Percentiles rank a stretch among this genome's conserved stretches.
phyloP scores from a whole-genome alignment of 345 rosid genomes.

The Eucalyptus viminalis region DNA sequence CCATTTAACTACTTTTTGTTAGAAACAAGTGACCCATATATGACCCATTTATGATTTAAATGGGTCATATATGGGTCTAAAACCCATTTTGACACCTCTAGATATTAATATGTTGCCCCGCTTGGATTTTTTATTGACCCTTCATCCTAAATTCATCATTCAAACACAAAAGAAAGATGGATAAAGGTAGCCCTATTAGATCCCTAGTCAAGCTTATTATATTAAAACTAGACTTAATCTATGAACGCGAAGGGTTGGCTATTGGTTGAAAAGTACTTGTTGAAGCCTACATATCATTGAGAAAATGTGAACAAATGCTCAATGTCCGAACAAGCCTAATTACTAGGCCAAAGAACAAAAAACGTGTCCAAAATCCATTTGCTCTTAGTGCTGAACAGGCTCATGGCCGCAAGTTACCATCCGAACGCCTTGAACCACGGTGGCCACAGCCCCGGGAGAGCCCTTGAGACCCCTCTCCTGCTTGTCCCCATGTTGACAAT shows the following conservation, averaged over 20 bases:
- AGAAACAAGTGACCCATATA: no score
- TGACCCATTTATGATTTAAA: no score
- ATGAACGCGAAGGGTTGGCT: not conserved
- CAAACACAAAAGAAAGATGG: not conserved
- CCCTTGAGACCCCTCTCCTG: not conserved
- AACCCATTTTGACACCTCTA: no score
- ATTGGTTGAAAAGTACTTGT: not conserved
- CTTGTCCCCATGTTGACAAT: not conserved
- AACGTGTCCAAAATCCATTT: not conserved
- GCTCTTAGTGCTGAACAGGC: not conserved
- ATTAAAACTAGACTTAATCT: not conserved
- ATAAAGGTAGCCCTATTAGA: not conserved
- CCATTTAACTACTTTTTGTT: no score
- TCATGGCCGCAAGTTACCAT: no score
- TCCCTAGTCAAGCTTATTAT: not conserved
- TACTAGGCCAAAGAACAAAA: not conserved
- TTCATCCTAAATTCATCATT: not conserved
- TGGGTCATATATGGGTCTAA: no score
- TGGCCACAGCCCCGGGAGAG: not conserved
- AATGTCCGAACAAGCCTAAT: not conserved
- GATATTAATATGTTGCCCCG: no score
- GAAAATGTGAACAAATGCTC: not conserved
- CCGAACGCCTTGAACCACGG: not conserved
- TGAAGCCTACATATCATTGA: not conserved
- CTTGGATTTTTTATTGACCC: no score